A percentile compares a stretch with the other conserved stretches of the same genome.
Evolutionary conservation across 177 flowering plant species (phyloP).

Genomic region (Tripterygium wilfordii): DNA sequence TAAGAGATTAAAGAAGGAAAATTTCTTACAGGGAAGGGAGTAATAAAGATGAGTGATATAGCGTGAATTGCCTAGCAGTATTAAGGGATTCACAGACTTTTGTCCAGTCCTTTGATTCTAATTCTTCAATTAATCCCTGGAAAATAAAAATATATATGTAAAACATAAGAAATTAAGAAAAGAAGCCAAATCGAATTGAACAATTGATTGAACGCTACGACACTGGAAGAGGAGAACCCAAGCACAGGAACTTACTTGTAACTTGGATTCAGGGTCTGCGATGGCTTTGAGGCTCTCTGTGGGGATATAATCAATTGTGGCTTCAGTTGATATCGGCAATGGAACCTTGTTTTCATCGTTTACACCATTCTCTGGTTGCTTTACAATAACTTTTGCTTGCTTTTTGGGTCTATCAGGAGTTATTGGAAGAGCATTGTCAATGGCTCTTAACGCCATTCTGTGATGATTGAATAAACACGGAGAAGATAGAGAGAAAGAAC

Average conservation of each 20-base stretch:
- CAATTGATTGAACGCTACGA: no score
- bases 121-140: conserved; percentile 57
- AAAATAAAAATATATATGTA: not conserved
- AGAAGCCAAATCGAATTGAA: not conserved
- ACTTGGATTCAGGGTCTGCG: conserved; percentile 53
- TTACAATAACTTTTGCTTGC: conserved; percentile 36
- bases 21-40: conserved; percentile 55
- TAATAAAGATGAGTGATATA: conserved; percentile 57
- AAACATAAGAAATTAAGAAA: not conserved
- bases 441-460: conserved; percentile 72
- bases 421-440: conserved; percentile 66
- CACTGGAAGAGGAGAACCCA: no score
- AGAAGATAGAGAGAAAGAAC: not conserved
- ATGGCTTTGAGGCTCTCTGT: conserved; percentile 65
- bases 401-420: conserved; percentile 69
- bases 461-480: no score
- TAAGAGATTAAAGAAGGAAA: not conserved
- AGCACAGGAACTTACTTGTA: conserved; percentile 43
- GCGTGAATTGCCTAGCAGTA: conserved; percentile 54
- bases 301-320: conserved; percentile 55
- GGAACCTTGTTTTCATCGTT: conserved; percentile 66
- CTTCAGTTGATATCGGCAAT: conserved; percentile 26
- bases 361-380: conserved; percentile 23
- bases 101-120: conserved; percentile 81
- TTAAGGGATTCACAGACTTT: conserved; percentile 79